Evolutionary conservation across 2,329 filamentous ascomycete species (phyloP).

Genomic region (Chrysoporthe austroafricana): DNA sequence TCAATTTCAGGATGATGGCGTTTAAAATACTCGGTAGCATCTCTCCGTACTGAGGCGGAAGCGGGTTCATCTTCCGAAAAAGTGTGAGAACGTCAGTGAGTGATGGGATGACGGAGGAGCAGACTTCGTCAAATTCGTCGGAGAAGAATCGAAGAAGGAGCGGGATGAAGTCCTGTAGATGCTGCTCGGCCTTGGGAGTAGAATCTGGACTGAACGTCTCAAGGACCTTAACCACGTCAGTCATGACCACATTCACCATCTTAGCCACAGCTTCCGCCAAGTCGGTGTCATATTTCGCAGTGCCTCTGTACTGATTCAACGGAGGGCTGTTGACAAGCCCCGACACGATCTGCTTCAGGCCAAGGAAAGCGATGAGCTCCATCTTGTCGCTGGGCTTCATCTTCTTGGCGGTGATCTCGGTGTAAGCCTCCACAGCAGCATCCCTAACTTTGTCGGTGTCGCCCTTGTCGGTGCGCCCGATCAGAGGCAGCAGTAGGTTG

Average conservation of each 20-base stretch:
- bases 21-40: slow-evolving; percentile 89
- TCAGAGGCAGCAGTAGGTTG: slow-evolving; percentile 80
- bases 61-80: slow-evolving; percentile 75
- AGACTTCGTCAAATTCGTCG: slow-evolving; percentile 97
- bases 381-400: slow-evolving; percentile 95
- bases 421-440: slow-evolving; percentile 91
- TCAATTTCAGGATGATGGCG: slow-evolving; percentile 93
- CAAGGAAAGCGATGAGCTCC: slow-evolving; percentile 89
- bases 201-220: slow-evolving; percentile 70
- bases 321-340: slow-evolving; percentile 85
- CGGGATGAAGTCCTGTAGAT: slow-evolving; percentile 82
- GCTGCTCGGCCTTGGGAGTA: slow-evolving; percentile 75
- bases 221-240: slow-evolving; percentile 84
- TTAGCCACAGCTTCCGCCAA: slow-evolving; percentile 94
- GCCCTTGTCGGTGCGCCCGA: slow-evolving; percentile 71
- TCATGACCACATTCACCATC: slow-evolving; percentile 86
- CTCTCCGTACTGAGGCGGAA: slow-evolving; percentile 75
- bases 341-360: slow-evolving; percentile 80
- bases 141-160: slow-evolving; percentile 92
- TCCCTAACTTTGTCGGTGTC: slow-evolving; percentile 81
- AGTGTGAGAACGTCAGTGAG: slow-evolving; percentile 92
- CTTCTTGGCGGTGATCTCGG: slow-evolving; percentile 96
- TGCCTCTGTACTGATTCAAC: slow-evolving; percentile 76
- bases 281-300: slow-evolving; percentile 90
- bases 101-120: slow-evolving; percentile 91